Evolutionary conservation across 2,329 filamentous ascomycete genomes (phyloP).

Genomic region (Raffaelea albimanens): DNA sequence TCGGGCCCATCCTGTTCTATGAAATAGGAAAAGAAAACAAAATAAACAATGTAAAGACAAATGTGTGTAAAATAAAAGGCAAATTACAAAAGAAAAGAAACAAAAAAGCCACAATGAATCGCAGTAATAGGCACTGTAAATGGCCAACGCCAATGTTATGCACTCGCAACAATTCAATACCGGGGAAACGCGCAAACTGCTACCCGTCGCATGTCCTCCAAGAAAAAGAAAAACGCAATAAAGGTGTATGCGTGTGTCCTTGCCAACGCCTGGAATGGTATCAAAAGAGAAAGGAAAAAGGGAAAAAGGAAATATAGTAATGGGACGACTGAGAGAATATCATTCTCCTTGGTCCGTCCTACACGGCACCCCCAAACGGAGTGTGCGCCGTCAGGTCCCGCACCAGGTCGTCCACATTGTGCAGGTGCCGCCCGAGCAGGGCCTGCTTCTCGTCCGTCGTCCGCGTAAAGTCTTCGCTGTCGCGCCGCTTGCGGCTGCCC

Average conservation of each 20-base stretch:
- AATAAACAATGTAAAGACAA: neutral
- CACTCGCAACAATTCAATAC: too few relatives aligned
- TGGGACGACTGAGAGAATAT: too few relatives aligned
- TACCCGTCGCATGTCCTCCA: too few relatives aligned
- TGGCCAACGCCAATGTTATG: too few relatives aligned
- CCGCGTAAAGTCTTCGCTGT: constrained; percentile 34
- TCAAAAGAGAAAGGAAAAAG: neutral
- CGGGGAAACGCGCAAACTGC: too few relatives aligned
- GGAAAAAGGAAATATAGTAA: neutral
- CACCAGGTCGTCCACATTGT: constrained; percentile 76
- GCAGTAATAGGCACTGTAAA: neutral
- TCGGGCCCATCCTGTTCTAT: neutral
- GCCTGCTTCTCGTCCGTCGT: constrained; percentile 75
- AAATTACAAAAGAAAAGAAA: neutral
- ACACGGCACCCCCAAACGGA: constrained; percentile 58
- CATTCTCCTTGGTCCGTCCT: neutral
- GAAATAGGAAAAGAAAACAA: neutral
- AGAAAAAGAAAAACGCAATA: neutral
- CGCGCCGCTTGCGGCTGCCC: constrained; percentile 2
- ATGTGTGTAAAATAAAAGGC: neutral
- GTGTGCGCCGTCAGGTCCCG: constrained; percentile 73
- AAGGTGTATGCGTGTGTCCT: too few relatives aligned
- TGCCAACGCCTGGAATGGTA: too few relatives aligned
- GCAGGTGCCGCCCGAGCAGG: constrained; percentile 66
- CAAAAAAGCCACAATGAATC: neutral